Evolutionary conservation across 768 basidiomycete genomes (phyloP), one percentile per base, ranked within the genome.

Genomic region (Exidia glandulosa): DNA sequence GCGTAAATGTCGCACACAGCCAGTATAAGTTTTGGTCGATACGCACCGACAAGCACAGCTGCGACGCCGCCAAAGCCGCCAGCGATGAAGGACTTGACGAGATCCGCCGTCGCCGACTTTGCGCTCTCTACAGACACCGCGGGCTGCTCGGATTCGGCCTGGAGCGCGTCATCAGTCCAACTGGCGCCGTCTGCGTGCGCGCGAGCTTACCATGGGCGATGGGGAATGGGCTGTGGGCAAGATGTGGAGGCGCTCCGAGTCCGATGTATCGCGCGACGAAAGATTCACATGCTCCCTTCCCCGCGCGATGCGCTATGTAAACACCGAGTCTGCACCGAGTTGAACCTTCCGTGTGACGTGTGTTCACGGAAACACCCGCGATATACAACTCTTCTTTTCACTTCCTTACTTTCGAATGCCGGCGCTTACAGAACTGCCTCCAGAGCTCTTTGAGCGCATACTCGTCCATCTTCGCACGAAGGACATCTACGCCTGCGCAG

Each of bases 31-130:
- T 52, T 19, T 12, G 3, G 30, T 34, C 16, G 16, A 23, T 3
- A 79, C 90, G 67, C 60, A 93, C 93, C 94, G 62, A 96, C 94
- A 29, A 95, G 79, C 14, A 96, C 94, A 32, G 88, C 89, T 63
- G 83, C 77, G 58, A 86, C 76, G 64, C 96, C 96, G 62, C 96
- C 96, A 65, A 90, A 87, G 37, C 96, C 96, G 64, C 96, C 96
- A 32, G 93, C 84, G 58, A 95, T 78, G 75, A 99, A 98, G 3
- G 92, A 84, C 74, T 96, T 98, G 63, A 81, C 65, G 31, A 76
- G 76, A 63, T 75, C 76, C 3, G 65, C 63, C 12, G 75, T 64
- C 34, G 70, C 69, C n/a, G 74, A 66, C n/a, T n/a, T n/a, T n/a
- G n/a, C n/a, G n/a, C n/a, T n/a, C n/a, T n/a, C n/a, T 31, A 12